A percentile compares a stretch with the other conserved stretches of the same genome.
phyloP scores from a whole-genome alignment of 306 rosid genomes.

The Rosa lucieae region DNA sequence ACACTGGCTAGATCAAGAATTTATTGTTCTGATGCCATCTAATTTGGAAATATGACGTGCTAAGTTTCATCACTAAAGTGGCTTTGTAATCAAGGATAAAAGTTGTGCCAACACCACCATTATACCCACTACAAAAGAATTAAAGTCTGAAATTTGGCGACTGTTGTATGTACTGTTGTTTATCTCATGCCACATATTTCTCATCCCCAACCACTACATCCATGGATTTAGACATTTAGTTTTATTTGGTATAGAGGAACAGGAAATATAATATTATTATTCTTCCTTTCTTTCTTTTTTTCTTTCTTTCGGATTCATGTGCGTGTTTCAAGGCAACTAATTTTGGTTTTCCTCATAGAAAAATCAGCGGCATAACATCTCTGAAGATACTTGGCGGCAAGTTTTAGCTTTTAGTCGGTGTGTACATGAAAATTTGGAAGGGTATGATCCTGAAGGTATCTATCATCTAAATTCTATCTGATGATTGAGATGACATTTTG shows the following conservation, averaged over 20 bases:
- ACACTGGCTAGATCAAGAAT: not conserved
- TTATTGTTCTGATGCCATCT: not conserved
- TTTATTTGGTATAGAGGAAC: not conserved
- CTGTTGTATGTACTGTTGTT: not conserved
- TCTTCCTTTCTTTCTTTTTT: not conserved
- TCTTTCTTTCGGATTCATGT: not conserved
- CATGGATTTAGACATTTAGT: not conserved
- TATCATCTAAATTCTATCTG: not conserved
- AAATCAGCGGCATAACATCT: slow-evolving; percentile 89
- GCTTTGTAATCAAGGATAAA: not conserved
- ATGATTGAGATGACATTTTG: not conserved
- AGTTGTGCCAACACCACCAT: not conserved
- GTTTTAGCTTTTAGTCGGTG: slow-evolving; percentile 91
- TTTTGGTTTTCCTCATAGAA: slow-evolving; percentile 50
- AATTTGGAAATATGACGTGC: not conserved
- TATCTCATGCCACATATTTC: not conserved
- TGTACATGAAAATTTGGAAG: slow-evolving; percentile 82
- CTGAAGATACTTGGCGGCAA: slow-evolving; percentile 97
- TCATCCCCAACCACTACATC: not conserved
- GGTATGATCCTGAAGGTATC: slow-evolving; percentile 97
- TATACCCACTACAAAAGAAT: not conserved
- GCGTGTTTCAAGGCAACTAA: slow-evolving; percentile 30
- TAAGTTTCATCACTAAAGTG: not conserved
- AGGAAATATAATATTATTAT: not conserved
- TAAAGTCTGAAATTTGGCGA: not conserved